Evolutionary conservation across 2,329 filamentous ascomycete genomes (phyloP).

Genomic region (Stenocarpella maydis): DNA sequence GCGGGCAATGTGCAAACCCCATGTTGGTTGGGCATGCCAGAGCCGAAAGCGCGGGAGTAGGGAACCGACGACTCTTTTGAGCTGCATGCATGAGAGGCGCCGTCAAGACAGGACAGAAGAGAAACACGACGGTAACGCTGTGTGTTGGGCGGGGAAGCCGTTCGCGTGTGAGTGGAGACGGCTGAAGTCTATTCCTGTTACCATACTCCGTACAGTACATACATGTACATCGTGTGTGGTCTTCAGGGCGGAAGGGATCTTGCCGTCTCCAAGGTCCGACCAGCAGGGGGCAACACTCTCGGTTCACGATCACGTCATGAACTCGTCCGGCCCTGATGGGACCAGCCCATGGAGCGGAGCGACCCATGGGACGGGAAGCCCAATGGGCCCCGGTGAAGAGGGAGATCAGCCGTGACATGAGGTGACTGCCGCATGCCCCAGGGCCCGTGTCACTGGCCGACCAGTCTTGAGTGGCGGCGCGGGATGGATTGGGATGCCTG

Average conservation of each 20-base stretch:
- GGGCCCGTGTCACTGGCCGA: background rate
- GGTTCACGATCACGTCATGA: background rate
- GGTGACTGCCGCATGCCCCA: background rate
- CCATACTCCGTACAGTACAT: background rate
- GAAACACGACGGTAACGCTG: constrained; percentile 22
- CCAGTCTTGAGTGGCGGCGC: constrained; percentile 19
- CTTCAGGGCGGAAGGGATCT: constrained; percentile 19
- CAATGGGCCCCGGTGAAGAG: background rate
- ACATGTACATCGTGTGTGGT: background rate
- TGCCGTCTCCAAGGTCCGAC: background rate
- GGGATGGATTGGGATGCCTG: constrained; percentile 26
- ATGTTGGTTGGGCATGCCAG: constrained; percentile 19
- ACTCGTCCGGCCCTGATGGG: background rate
- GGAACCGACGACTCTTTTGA: constrained; percentile 10
- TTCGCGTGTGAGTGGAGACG: constrained; percentile 29
- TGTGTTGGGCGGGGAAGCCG: constrained; percentile 26
- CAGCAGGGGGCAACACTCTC: background rate
- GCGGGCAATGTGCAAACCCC: constrained; percentile 24
- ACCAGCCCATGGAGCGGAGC: background rate
- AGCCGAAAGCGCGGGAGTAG: constrained; percentile 2
- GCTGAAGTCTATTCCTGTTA: constrained; percentile 17
- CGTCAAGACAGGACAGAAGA: constrained; percentile 28
- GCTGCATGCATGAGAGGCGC: constrained; percentile 32
- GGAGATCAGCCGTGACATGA: constrained; percentile 4
- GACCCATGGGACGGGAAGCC: background rate